A percentile compares a stretch with the other conserved stretches of the same genome.
phyloP scores from a whole-genome alignment of 1,284 basidiomycete genomes.

The Dichomitus squalens region DNA sequence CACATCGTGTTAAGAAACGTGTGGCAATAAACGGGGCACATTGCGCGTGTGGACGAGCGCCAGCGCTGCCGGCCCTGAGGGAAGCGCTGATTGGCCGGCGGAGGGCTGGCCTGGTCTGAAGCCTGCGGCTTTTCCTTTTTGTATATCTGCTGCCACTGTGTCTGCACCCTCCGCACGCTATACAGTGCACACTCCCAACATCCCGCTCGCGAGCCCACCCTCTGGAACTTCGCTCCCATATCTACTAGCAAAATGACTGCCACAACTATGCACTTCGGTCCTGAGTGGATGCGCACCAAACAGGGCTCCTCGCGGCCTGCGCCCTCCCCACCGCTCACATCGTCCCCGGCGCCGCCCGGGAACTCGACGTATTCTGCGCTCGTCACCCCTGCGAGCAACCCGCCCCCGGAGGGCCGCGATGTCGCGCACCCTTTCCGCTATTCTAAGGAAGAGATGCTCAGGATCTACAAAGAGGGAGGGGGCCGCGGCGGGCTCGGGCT shows the following conservation, averaged over 20 bases:
- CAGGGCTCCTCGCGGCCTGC: constrained; percentile 56
- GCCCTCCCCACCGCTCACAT: constrained; percentile 58
- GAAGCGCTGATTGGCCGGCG: constrained; percentile 21
- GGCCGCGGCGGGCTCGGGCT: constrained; percentile 75
- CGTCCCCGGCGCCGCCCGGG: constrained; percentile 46
- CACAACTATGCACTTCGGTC: constrained; percentile 82
- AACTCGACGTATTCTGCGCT: constrained; percentile 81
- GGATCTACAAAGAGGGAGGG: constrained; percentile 81
- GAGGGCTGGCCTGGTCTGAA: no score
- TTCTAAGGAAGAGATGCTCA: constrained; percentile 82
- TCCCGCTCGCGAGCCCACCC: constrained; percentile 4
- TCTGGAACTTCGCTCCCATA: constrained; percentile 10
- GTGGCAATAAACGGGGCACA: constrained; percentile 15
- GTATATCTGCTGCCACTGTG: constrained; percentile 22
- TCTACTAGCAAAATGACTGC: constrained; percentile 58
- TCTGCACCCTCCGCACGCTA: constrained; percentile 21
- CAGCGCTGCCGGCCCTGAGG: constrained; percentile 32
- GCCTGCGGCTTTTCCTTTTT: constrained; percentile 30
- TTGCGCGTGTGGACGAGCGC: constrained; percentile 6
- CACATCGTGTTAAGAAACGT: constrained; percentile 12
- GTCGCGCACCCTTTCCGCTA: constrained; percentile 82
- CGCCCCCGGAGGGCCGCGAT: constrained; percentile 57
- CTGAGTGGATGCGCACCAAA: constrained; percentile 88
- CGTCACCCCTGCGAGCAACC: constrained; percentile 57
- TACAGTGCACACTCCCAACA: constrained; percentile 7